Conservation (phyloP, 495 filamentous ascomycete genomes). For the Penicillium canariense region DNA sequence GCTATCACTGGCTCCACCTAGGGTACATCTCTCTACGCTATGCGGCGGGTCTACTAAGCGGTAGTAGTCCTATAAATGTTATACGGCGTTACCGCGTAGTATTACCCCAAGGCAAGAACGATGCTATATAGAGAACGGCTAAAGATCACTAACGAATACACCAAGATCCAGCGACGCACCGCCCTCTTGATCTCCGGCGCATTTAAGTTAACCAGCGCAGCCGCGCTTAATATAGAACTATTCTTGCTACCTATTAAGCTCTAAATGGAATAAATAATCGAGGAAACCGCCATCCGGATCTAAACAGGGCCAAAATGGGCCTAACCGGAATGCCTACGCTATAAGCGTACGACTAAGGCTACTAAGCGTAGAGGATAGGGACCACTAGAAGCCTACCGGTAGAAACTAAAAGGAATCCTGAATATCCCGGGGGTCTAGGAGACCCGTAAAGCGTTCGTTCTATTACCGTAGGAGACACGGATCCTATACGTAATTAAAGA, state of each 20-base stretch:
- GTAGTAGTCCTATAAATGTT: too few species aligned
- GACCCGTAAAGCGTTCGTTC: background rate
- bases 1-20: background rate
- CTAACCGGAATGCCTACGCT: too few species aligned
- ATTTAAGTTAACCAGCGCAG: background rate
- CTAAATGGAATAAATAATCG: background rate
- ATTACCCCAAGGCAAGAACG: background rate
- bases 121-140: background rate
- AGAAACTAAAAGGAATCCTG: too few species aligned
- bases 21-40: background rate
- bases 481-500: background rate
- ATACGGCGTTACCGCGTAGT: background rate
- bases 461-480: background rate
- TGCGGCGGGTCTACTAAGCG: too few species aligned
- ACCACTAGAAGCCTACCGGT: too few species aligned
- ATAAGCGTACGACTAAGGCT: too few species aligned
- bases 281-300: background rate
- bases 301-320: too few species aligned
- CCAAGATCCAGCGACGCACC: too few species aligned
- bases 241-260: background rate
- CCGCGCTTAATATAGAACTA: background rate
- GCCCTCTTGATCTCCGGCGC: too few species aligned
- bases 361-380: too few species aligned
- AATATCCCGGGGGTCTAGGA: too few species aligned
- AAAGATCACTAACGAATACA: background rate